phyloP scores from a whole-genome alignment of 1,284 basidiomycete species.

The Ceratobasidium sp. region DNA sequence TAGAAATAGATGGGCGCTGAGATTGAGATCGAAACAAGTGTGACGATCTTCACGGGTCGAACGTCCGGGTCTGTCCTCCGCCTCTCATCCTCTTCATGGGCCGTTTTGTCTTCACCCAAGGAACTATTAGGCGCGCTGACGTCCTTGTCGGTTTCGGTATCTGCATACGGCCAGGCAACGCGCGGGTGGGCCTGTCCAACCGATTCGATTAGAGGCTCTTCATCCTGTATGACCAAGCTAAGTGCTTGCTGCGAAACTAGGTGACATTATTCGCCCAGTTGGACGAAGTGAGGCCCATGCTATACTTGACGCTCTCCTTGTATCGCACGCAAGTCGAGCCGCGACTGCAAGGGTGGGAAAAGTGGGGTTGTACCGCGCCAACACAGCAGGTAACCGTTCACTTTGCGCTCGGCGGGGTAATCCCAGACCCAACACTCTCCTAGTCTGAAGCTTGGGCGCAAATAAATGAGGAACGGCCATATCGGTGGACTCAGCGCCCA shows the following conservation, averaged over 20 bases:
- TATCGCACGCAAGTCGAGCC: too few relatives aligned
- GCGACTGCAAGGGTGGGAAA: too few relatives aligned
- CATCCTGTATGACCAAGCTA: not conserved
- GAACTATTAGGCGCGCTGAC: slow-evolving; percentile 16
- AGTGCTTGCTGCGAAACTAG: not conserved
- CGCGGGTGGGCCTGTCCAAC: not conserved
- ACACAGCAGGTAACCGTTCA: too few relatives aligned
- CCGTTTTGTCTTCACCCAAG: slow-evolving; percentile 35
- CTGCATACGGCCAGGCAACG: slow-evolving; percentile 23
- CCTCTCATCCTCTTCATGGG: slow-evolving; percentile 21
- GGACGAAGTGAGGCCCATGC: too few relatives aligned
- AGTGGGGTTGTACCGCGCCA: too few relatives aligned
- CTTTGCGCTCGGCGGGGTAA: too few relatives aligned
- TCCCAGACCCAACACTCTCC: too few relatives aligned
- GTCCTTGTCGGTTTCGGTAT: slow-evolving; percentile 41
- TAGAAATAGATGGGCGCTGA: not conserved
- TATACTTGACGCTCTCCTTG: too few relatives aligned
- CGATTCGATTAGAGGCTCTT: not conserved
- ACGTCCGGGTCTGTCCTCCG: not conserved
- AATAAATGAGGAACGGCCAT: too few relatives aligned
- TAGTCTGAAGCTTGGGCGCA: too few relatives aligned
- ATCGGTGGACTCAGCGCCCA: too few relatives aligned
- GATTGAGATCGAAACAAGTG: not conserved
- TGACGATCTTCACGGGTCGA: not conserved
- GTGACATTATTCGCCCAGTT: not conserved